Percentiles rank a stretch among this genome's conserved stretches.
phyloP scores from a whole-genome alignment of 805 yeast species.

The Candida piceae region DNA sequence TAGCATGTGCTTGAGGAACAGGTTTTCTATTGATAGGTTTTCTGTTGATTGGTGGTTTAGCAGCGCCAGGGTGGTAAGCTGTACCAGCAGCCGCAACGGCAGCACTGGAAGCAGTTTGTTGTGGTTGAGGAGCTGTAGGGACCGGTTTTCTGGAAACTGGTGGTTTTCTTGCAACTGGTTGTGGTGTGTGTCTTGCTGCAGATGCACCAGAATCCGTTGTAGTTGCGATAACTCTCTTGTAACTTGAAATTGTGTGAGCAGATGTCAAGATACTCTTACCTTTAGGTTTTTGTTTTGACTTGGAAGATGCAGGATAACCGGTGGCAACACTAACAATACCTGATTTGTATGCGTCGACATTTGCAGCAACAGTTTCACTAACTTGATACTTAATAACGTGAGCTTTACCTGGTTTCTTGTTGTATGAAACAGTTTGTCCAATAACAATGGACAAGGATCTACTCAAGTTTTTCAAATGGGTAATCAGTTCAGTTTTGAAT shows the following conservation, averaged over 20 bases:
- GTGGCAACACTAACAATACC: conserved; percentile 75
- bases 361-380: conserved; percentile 57
- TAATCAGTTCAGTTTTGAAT: conserved; percentile 84
- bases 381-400: conserved; percentile 68
- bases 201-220: conserved; percentile 10
- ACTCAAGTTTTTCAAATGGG: conserved; percentile 63
- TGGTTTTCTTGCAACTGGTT: conserved; percentile 3
- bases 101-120: not conserved
- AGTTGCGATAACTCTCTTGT: conserved; percentile 17
- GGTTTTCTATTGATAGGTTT: conserved; percentile 26
- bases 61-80: conserved; percentile 33
- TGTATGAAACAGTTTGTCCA: conserved; percentile 71
- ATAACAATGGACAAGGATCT: conserved; percentile 56
- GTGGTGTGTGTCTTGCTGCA: conserved; percentile 12
- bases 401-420: conserved; percentile 81
- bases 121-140: conserved; percentile 10
- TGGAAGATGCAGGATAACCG: conserved; percentile 72
- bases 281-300: conserved; percentile 72
- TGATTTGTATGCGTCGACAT: conserved; percentile 79
- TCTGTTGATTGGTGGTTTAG: conserved; percentile 24
- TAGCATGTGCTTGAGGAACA: conserved; percentile 13
- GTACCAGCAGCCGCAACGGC: conserved; percentile 35
- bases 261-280: conserved; percentile 32
- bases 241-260: conserved; percentile 23
- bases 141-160: conserved; percentile 12